Evolutionary conservation across 345 rosid species (phyloP), one percentile per base, ranked within the genome.

Genomic region (Clausena lansium): DNA sequence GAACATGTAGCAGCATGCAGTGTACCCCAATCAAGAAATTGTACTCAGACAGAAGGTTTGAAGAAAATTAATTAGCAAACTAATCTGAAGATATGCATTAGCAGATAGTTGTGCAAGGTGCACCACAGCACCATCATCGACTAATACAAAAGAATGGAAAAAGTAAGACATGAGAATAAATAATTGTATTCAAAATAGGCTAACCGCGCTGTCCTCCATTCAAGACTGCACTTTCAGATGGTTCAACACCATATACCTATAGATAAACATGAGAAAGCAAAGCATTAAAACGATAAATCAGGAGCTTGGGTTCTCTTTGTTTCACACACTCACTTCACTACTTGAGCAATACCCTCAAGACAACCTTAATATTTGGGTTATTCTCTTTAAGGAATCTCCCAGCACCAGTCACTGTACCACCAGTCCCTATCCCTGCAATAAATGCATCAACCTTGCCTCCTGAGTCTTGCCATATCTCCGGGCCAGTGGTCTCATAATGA

Each of bases 371-470:
- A 17, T 86, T 82, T 10, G 89, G 80, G 25, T 89, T 89, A 77
- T 85, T 83, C 84, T 91, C 93, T 83, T 88, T 94, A 10, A 91
- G 92, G 32, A 81, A 94, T 79, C 67, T 87, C 36, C 98, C 98
- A 5, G 77, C 81, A 20, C 95, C 97, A n/a, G 79, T 84, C 68
- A 88, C 76, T 0, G 88, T 89, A 19, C 92, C 92, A 33, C 88
- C 89, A 9, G 90, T 89, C 67, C 92, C 89, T 32, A 89, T 69
- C 17, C 84, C 92, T 2, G 91, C 71, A 59, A 89, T 78, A 20
- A 89, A 38, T 19, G 81, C 86, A 81, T 91, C 93, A 28, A 88
- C 86, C 78, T 77, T 84, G 73, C 89, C 87, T 39, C 76, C 84
- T 0, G 89, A 80, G 74, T 78, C 84, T 54, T 73, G 68, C 88